These are phyloP conservation scores for Rubia yunnanensis DNA, from an alignment of 257 asterid species.

Conservation along the genomic window DNA sequence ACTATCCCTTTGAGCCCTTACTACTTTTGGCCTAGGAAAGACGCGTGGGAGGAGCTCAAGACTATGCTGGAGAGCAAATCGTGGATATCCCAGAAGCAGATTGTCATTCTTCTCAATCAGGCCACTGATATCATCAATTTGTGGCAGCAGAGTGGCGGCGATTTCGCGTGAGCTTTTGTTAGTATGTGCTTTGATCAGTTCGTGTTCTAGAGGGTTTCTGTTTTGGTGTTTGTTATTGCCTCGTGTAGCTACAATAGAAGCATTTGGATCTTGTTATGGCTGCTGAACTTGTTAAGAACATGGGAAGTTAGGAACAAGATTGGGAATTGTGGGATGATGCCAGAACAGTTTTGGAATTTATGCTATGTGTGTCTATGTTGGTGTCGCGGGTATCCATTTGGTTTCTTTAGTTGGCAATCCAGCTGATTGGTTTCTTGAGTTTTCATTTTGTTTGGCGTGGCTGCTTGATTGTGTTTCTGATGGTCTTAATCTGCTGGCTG, in stretches of 20 bases:
- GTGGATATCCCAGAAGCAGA: conserved; percentile 33
- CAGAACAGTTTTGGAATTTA: not conserved
- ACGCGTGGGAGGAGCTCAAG: conserved; percentile 44
- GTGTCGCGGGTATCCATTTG: not conserved
- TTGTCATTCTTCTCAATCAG: conserved; percentile 37
- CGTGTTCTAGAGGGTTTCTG: too few relatives aligned
- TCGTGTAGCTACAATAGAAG: not conserved
- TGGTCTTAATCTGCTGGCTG: conserved; percentile 20
- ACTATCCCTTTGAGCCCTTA: conserved; percentile 39
- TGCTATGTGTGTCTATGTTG: not conserved
- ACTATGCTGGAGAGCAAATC: conserved; percentile 30
- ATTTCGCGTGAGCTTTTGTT: conserved; percentile 15
- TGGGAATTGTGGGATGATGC: not conserved
- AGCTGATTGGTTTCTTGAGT: not conserved
- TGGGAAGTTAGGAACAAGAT: not conserved
- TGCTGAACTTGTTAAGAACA: not conserved
- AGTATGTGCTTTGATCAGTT: conserved; percentile 1
- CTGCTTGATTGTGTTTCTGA: conserved; percentile 1
- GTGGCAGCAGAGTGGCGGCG: conserved; percentile 40
- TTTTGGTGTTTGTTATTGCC: not conserved
- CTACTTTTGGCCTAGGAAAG: conserved; percentile 43
- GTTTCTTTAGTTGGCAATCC: not conserved
- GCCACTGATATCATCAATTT: conserved; percentile 38
- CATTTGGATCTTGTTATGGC: not conserved
- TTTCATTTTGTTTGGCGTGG: not conserved